Conservation (phyloP, 257 asterid genomes). For the Capsicum pubescens region DNA sequence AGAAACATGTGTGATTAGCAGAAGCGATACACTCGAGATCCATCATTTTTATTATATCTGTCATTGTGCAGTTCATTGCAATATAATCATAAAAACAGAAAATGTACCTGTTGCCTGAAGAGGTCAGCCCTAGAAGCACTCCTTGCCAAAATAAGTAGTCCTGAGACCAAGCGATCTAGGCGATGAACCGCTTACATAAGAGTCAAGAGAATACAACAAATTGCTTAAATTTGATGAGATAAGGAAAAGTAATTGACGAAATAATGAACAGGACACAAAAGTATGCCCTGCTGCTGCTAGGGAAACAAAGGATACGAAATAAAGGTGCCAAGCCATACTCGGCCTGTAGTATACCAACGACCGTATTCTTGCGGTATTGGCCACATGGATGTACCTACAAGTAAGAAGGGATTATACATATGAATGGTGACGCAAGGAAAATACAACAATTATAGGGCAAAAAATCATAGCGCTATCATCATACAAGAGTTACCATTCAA, state of each 20-base stretch:
- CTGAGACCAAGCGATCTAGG: slow-evolving; percentile 95
- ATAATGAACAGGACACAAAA: slow-evolving; percentile 23
- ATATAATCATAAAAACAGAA: slow-evolving; percentile 16
- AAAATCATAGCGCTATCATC: background rate
- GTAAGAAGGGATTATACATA: slow-evolving; percentile 17
- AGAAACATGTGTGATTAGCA: background rate
- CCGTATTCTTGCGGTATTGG: slow-evolving; percentile 94
- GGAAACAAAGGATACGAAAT: slow-evolving; percentile 77
- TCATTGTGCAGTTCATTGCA: background rate
- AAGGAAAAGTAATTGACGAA: slow-evolving; percentile 12
- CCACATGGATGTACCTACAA: slow-evolving; percentile 96
- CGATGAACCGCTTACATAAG: slow-evolving; percentile 79
- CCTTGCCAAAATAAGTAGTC: slow-evolving; percentile 95
- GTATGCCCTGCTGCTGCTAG: background rate
- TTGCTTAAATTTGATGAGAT: background rate
- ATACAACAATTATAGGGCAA: background rate
- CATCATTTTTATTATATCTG: background rate
- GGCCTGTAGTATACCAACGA: slow-evolving; percentile 93
- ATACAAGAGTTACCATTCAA: background rate
- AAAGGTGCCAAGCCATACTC: slow-evolving; percentile 89
- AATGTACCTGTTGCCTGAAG: slow-evolving; percentile 83
- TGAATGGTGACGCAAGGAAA: background rate
- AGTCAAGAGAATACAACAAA: slow-evolving; percentile 52
- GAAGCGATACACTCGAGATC: background rate
- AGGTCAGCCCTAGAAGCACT: slow-evolving; percentile 83